Evolutionary conservation across 2,329 filamentous ascomycete species (phyloP).

Genomic region (Aspergillus neotritici): DNA sequence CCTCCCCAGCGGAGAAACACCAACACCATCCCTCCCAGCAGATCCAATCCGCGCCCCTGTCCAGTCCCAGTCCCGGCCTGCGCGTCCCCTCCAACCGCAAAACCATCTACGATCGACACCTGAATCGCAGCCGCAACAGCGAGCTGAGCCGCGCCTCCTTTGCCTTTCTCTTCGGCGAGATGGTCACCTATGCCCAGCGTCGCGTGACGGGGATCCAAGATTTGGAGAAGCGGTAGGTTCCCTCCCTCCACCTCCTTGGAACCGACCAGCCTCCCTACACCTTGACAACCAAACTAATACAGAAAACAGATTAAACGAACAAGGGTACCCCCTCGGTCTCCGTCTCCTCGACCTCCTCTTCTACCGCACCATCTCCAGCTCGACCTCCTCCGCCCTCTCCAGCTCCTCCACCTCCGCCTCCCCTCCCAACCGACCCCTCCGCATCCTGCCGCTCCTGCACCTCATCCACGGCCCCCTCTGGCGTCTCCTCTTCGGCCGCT

Average conservation of each 20-base stretch:
- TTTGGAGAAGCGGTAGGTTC: slow-evolving; percentile 74
- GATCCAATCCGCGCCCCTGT: slow-evolving; percentile 44
- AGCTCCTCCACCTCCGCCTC: slow-evolving; percentile 68
- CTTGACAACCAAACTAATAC: no score
- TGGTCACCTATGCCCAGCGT: slow-evolving; percentile 91
- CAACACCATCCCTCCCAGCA: slow-evolving; percentile 34
- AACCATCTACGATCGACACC: slow-evolving; percentile 93
- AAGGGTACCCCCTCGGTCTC: slow-evolving; percentile 89
- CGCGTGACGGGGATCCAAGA: slow-evolving; percentile 89
- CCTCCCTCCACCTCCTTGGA: not conserved
- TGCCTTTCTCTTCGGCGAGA: slow-evolving; percentile 92
- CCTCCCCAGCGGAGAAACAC: slow-evolving; percentile 9
- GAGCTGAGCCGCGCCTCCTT: slow-evolving; percentile 92
- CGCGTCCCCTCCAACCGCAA: slow-evolving; percentile 90
- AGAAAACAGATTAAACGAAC: slow-evolving; percentile 65
- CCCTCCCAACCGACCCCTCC: slow-evolving; percentile 70
- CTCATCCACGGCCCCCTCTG: slow-evolving; percentile 92
- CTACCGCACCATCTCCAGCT: slow-evolving; percentile 74
- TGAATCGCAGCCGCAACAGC: slow-evolving; percentile 81
- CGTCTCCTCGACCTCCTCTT: slow-evolving; percentile 93
- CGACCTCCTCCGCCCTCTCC: slow-evolving; percentile 76
- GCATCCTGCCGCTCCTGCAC: slow-evolving; percentile 85
- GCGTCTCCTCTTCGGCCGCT: slow-evolving; percentile 83
- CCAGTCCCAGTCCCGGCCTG: slow-evolving; percentile 54
- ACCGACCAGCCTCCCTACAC: no score